These are phyloP conservation scores for Kandelia obovata DNA, from an alignment of 345 rosid genomes.

Conservation along the genomic window DNA sequence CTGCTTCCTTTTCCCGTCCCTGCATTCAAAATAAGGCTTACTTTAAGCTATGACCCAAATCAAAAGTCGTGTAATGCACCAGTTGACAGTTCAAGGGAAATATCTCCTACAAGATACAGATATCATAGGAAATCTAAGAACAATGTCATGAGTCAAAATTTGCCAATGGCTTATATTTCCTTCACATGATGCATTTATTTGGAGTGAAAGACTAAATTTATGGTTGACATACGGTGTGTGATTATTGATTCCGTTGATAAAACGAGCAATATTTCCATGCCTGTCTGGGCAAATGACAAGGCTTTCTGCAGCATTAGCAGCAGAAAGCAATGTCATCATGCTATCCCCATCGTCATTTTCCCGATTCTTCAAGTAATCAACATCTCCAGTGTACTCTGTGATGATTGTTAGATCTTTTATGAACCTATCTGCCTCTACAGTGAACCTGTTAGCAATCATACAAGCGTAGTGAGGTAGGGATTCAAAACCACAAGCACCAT, in stretches of 20 bases:
- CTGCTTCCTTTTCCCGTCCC: slow-evolving; percentile 36
- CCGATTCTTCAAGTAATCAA: slow-evolving; percentile 11
- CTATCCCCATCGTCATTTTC: slow-evolving; percentile 31
- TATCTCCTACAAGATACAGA: no score
- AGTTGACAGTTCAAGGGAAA: no score
- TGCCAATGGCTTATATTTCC: background rate
- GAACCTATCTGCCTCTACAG: slow-evolving; percentile 27
- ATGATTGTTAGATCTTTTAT: slow-evolving; percentile 16
- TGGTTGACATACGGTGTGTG: slow-evolving; percentile 19
- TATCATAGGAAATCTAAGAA: no score
- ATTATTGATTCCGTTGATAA: slow-evolving; percentile 34
- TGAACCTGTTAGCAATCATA: slow-evolving; percentile 19
- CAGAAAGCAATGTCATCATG: slow-evolving; percentile 32
- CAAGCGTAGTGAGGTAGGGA: background rate
- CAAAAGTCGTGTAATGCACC: background rate
- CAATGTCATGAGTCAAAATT: no score
- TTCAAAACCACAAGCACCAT: background rate
- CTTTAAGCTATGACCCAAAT: background rate
- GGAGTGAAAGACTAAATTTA: background rate
- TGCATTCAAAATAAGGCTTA: slow-evolving; percentile 9
- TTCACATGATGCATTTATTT: background rate
- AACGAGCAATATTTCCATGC: slow-evolving; percentile 29
- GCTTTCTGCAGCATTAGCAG: slow-evolving; percentile 22
- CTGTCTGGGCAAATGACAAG: slow-evolving; percentile 29
- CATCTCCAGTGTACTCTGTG: background rate